Conservation (phyloP, 2,329 filamentous ascomycete genomes). For the Xylaria sp. region DNA sequence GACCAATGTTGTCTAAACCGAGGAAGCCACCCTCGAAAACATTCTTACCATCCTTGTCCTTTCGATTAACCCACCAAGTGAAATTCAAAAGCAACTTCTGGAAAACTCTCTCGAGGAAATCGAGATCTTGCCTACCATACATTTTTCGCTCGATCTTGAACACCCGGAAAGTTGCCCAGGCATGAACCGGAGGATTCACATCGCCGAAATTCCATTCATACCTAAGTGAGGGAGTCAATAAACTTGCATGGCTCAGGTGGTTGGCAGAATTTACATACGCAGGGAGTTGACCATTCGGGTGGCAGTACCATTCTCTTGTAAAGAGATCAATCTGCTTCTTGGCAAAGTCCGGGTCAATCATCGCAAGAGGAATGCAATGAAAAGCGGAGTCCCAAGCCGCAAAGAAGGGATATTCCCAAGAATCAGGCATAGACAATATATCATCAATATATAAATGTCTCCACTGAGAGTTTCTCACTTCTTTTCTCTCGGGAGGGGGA, state of each 20-base stretch:
- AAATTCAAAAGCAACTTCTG: slow-evolving; percentile 97
- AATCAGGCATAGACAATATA: slow-evolving; percentile 96
- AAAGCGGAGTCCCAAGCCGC: slow-evolving; percentile 98
- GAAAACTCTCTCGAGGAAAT: slow-evolving; percentile 96
- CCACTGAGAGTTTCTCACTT: slow-evolving; percentile 88
- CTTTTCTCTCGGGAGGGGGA: slow-evolving; percentile 82
- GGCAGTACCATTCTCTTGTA: slow-evolving; percentile 98
- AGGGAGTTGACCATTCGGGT: slow-evolving; percentile 93
- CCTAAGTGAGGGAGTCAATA: slow-evolving; percentile 47
- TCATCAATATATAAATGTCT: slow-evolving; percentile 95
- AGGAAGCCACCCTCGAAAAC: slow-evolving; percentile 97
- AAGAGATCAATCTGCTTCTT: slow-evolving; percentile 98
- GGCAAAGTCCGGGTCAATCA: slow-evolving; percentile 97
- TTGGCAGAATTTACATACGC: slow-evolving; percentile 66
- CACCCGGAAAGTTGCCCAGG: slow-evolving; percentile 92
- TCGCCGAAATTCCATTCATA: slow-evolving; percentile 98
- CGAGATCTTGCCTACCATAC: slow-evolving; percentile 92
- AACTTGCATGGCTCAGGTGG: background rate
- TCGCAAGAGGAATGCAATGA: slow-evolving; percentile 93
- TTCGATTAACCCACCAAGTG: slow-evolving; percentile 99
- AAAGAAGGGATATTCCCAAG: slow-evolving; percentile 98
- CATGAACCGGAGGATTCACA: slow-evolving; percentile 95
- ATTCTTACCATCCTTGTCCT: slow-evolving; percentile 94
- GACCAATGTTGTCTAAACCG: slow-evolving; percentile 94
- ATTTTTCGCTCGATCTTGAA: slow-evolving; percentile 99